Evolutionary conservation across 139 green algal genomes (phyloP).

Genomic region (Nannochloris sp.): DNA sequence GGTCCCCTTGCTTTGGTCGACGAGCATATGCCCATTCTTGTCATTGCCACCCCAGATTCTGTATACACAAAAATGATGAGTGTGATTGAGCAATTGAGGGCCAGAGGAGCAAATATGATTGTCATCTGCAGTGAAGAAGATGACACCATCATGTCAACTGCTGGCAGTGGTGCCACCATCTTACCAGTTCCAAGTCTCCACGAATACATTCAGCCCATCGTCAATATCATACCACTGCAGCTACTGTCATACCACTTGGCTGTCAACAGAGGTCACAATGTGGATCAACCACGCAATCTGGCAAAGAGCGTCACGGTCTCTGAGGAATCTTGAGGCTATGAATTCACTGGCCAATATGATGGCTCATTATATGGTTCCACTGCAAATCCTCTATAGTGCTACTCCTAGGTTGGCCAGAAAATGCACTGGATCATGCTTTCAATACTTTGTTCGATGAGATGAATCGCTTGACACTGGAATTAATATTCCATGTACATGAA

Average conservation of each 20-base stretch:
- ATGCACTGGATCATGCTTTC: too few species aligned
- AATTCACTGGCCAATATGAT: too few species aligned
- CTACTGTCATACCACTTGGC: conserved; percentile 93
- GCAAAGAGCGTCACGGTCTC: conserved; percentile 86
- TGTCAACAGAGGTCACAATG: conserved; percentile 80
- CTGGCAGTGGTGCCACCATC: conserved; percentile 15
- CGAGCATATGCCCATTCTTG: conserved; percentile 85
- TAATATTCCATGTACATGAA: too few species aligned
- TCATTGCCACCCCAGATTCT: conserved; percentile 69
- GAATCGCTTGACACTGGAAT: too few species aligned
- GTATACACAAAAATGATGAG: conserved; percentile 85
- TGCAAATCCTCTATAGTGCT: too few species aligned
- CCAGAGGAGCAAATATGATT: conserved; percentile 61
- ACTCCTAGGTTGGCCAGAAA: too few species aligned
- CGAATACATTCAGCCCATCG: conserved; percentile 82
- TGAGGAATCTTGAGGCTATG: neutral
- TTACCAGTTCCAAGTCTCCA: conserved; percentile 53
- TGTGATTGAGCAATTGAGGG: conserved; percentile 85
- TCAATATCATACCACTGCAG: conserved; percentile 97
- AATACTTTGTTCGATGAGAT: too few species aligned
- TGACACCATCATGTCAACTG: conserved; percentile 28
- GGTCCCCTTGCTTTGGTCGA: conserved; percentile 93
- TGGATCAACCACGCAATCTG: conserved; percentile 96
- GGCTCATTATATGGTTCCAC: too few species aligned
- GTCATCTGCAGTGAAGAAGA: conserved; percentile 82